Base-by-base conservation (phyloP, 441 rosid genomes). In the Isatis lusitanica region DNA sequence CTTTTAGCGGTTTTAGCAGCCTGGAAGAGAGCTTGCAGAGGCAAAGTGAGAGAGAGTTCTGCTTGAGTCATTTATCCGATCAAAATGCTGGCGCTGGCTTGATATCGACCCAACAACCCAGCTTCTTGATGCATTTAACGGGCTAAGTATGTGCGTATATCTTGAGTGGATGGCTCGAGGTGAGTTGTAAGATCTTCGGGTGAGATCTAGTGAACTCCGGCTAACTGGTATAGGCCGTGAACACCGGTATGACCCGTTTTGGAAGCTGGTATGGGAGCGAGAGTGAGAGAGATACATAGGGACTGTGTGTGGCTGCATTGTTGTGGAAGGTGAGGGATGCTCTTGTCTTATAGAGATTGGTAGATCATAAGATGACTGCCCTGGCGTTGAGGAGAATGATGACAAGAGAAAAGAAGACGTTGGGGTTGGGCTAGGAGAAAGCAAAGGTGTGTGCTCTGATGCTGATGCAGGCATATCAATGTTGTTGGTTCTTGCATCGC, bases 1-100 rank as follows among this genome's bases (percentile, higher is more conserved):
- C 40, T 28, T 47, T 62, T 35, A 42, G 4, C 9, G 7, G 21
- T 64, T 76, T 24, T 73, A 90, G 78, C 90, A 86, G 6, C 66
- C 98, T 26, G 97, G 98, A 57, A 94, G 92, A 18, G 97, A 90
- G 4, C 88, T 88, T n/a, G 97, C 88, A 11, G 97, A 91, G 17
- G 87, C 86, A 72, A 82, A 90, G 2, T 95, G 93, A 17, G 94
- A 80, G 82, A 90, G 78, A 70, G 87, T 85, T 51, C 91, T 82
- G 38, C 86, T 84, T 1, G 96, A 87, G 68, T 85, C 92, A 86
- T 85, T 72, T 8, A 3, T 46, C 15, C 2, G 9, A 48, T 83
- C 74, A 7, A 85, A 84, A 67, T 55, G 82, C 13, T 35, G 76
- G 8, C 56, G 87, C 15, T 39, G 66, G 56, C 71, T 76, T 35